A percentile compares a stretch with the other conserved stretches of the same genome.
Evolutionary conservation across 2,329 filamentous ascomycete species (phyloP).

Genomic region (Fusarium sp.): DNA sequence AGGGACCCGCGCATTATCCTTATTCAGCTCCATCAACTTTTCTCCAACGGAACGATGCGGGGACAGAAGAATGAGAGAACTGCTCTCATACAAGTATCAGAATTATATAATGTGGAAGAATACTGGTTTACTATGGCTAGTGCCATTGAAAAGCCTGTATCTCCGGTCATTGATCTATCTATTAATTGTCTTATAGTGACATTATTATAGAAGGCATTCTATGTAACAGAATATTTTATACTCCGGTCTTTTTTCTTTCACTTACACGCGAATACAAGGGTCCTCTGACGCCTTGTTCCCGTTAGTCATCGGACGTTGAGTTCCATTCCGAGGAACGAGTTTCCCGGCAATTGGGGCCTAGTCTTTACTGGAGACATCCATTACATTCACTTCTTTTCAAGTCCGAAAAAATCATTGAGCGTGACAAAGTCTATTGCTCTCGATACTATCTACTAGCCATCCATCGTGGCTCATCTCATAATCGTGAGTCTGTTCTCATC

Average conservation of each 20-base stretch:
- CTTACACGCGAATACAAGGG: neutral
- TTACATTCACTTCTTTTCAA: slow-evolving; percentile 1
- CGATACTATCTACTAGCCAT: slow-evolving; percentile 41
- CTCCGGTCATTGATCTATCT: no score
- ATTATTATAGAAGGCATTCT: neutral
- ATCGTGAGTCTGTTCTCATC: slow-evolving; percentile 35
- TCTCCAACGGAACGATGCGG: slow-evolving; percentile 3
- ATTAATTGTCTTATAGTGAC: no score
- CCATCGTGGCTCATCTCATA: slow-evolving; percentile 39
- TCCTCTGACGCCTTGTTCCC: slow-evolving; percentile 5
- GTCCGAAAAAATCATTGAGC: slow-evolving; percentile 12
- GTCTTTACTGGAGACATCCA: neutral
- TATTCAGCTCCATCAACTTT: slow-evolving; percentile 20
- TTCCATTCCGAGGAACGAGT: slow-evolving; percentile 13
- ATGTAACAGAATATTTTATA: neutral
- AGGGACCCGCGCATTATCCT: slow-evolving; percentile 22
- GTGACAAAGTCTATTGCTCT: slow-evolving; percentile 39
- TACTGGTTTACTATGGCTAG: no score
- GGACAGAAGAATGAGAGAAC: slow-evolving; percentile 2
- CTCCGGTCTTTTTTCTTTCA: neutral
- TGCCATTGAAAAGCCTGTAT: neutral
- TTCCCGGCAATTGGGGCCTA: neutral
- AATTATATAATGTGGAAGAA: neutral
- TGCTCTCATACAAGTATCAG: neutral
- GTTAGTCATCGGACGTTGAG: slow-evolving; percentile 32